These are phyloP conservation scores for Viola odorata DNA, from an alignment of 345 rosid species.

Conservation along the genomic window DNA sequence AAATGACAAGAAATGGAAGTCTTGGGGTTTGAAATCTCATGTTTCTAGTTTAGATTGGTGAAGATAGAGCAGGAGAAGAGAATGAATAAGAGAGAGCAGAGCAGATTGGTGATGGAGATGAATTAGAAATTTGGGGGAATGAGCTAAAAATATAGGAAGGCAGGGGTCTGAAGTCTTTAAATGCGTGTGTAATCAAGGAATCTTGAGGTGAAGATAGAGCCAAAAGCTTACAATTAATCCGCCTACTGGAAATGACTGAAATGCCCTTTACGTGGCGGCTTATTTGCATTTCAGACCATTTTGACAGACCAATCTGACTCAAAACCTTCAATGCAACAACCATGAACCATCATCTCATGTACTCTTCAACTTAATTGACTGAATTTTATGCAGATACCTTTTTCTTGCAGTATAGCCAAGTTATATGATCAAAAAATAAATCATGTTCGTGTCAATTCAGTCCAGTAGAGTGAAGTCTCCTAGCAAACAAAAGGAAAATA, in stretches of 20 bases:
- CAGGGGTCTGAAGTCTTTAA: constrained; percentile 2
- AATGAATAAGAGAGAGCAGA: neutral
- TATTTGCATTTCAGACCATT: neutral
- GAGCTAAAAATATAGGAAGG: neutral
- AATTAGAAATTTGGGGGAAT: neutral
- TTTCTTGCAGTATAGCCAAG: too few species aligned
- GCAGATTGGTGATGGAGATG: too few species aligned
- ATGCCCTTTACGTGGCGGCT: neutral
- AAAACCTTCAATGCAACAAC: too few species aligned
- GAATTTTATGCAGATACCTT: too few species aligned
- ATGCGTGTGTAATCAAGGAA: constrained; percentile 8
- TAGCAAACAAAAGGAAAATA: too few species aligned
- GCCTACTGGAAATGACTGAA: neutral
- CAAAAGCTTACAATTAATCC: constrained; percentile 9
- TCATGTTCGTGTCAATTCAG: too few species aligned
- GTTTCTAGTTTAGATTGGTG: neutral
- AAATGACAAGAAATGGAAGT: constrained; percentile 9
- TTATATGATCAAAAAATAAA: too few species aligned
- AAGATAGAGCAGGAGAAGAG: neutral
- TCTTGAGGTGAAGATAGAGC: constrained; percentile 9
- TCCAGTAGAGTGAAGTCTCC: too few species aligned
- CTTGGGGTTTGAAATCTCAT: constrained; percentile 18
- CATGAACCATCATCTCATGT: too few species aligned
- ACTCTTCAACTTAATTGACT: too few species aligned
- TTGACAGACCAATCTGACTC: too few species aligned